Evolutionary conservation across 257 asterid genomes (phyloP).

Genomic region (Ajuga chamaepitys): DNA sequence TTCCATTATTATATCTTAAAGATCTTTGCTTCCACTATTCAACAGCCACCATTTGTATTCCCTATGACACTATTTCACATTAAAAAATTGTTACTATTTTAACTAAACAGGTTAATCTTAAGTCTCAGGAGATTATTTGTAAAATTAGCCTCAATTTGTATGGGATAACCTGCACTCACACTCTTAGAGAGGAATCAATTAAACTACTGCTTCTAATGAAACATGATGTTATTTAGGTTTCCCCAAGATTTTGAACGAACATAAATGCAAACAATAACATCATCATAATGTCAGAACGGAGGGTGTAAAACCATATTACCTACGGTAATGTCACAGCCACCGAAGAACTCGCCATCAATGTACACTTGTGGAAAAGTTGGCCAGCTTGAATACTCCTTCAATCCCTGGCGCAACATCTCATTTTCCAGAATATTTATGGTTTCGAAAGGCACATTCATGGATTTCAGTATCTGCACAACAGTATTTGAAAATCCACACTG

Average conservation of each 20-base stretch:
- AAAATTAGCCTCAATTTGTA: not conserved
- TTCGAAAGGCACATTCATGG: conserved; percentile 71
- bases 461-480: conserved; percentile 69
- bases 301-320: conserved; percentile 29
- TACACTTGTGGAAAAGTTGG: conserved; percentile 90
- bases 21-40: not conserved
- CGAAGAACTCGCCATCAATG: conserved; percentile 87
- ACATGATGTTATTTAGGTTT: not conserved
- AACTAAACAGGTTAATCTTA: not conserved
- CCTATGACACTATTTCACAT: not conserved
- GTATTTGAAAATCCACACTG: conserved; percentile 89
- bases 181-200: not conserved
- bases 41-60: not conserved
- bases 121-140: not conserved
- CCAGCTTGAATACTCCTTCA: conserved; percentile 90
- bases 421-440: conserved; percentile 72
- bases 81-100: not conserved
- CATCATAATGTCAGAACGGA: not conserved
- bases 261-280: not conserved
- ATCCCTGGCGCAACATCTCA: conserved; percentile 68
- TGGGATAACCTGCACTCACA: not conserved
- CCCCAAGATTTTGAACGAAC: not conserved
- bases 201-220: not conserved
- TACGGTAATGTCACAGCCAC: conserved; percentile 85
- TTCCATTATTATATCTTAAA: not conserved